Evolutionary conservation across 2,329 filamentous ascomycete genomes (phyloP), one percentile per base, ranked within the genome.

Genomic region (Fusarium sp.): DNA sequence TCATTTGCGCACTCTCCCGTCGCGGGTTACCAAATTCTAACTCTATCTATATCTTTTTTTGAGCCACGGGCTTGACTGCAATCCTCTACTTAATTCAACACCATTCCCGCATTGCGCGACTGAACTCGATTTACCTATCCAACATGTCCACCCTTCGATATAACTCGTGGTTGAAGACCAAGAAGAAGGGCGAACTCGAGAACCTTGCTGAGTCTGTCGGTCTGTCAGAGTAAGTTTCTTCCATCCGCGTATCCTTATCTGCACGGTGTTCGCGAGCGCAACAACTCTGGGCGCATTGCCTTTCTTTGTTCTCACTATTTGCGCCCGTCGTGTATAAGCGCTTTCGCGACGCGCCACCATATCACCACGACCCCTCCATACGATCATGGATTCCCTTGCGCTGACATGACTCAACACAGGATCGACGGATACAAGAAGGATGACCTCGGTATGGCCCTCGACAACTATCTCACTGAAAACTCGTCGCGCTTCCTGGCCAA

Each of bases 171-270:
- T 85, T 97, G 77, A 87, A 89, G 79, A 86, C 86, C 78, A 91
- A 96, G 85, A 90, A 91, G 83, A 97, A 97, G 85, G 85, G 84
- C 72, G 92, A 95, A 68, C 86, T 97, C 56, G 79, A 88, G 72
- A 90, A 92, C 66, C 84, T 96, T 65, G 92, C 93, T 61, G 87
- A 92, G 69, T 81, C 84, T 45, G 85, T 91, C 65, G 90, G 90
- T 59, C 82, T 95, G 54, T 85, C 87, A 76, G 86, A 91, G 93
- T 96, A 88, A 75, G 89, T 68, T 36, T 17, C 30, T 17, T 46
- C 20, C 26, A 9, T 43, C n/a, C n/a, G 19, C 8, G 19, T 38
- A 32, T 36, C 15, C 23, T 15, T 36, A n/a, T 62, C 20, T 52
- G 39, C 26, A 20, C 20, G 43, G 21, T 36, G 32, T 30, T 53